Percentiles rank a stretch among this genome's conserved stretches.
Evolutionary conservation across 1,284 basidiomycete genomes (phyloP).

Genomic region (Sanghuangporus weigelae): DNA sequence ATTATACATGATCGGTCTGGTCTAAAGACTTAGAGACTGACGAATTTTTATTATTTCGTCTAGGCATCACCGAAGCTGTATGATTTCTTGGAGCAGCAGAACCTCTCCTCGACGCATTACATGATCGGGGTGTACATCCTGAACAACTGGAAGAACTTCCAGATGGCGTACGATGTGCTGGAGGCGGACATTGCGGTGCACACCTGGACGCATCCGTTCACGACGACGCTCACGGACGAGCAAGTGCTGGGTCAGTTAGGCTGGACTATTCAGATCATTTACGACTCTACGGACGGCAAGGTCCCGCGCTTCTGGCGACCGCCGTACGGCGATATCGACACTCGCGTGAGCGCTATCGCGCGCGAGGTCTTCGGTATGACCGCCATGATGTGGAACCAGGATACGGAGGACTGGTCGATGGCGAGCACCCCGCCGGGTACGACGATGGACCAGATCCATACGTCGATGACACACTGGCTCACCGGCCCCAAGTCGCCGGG

Average conservation of each 20-base stretch:
- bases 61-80: constrained; percentile 38
- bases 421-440: constrained; percentile 33
- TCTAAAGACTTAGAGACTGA: not conserved
- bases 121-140: constrained; percentile 76
- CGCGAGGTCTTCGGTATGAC: constrained; percentile 64
- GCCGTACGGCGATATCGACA: constrained; percentile 74
- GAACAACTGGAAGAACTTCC: constrained; percentile 48
- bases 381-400: constrained; percentile 77
- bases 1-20: constrained; percentile 24
- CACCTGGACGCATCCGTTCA: constrained; percentile 78
- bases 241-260: constrained; percentile 75
- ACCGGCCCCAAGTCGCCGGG: constrained; percentile 65
- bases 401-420: constrained; percentile 68
- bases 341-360: constrained; percentile 69
- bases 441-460: constrained; percentile 38
- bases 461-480: constrained; percentile 50
- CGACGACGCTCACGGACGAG: constrained; percentile 70
- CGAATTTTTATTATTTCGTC: constrained; percentile 5
- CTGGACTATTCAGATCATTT: constrained; percentile 79
- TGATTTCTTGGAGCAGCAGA: constrained; percentile 55
- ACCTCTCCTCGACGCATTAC: constrained; percentile 71
- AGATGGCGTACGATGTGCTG: constrained; percentile 42
- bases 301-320: constrained; percentile 73
- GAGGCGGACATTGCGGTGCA: constrained; percentile 45
- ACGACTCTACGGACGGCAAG: constrained; percentile 73